Base-by-base conservation (phyloP, 768 basidiomycete genomes). In the Candolleomyces efflorescens region DNA sequence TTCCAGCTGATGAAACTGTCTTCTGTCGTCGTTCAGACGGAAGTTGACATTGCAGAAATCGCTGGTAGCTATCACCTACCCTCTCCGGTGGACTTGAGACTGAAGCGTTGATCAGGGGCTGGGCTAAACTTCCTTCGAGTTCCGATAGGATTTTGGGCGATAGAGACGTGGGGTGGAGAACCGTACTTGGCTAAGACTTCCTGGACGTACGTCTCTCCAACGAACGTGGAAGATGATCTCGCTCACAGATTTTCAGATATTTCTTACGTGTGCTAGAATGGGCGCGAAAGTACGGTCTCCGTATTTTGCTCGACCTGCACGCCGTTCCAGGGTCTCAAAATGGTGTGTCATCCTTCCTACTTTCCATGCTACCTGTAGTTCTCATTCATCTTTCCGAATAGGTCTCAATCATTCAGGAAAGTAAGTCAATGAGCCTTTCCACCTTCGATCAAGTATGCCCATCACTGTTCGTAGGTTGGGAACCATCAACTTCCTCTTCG, bases 211-310 rank as follows among this genome's bases (percentile, higher is more conserved):
- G 79, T 69, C 15, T n/a, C 2, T 5, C 18, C n/a, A n/a, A 24
- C 13, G 36, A 38, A 23, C 18, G 17, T 23, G 4, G 10, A 6
- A 24, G 7, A 9, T 17, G 13, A 17, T 27, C n/a, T n/a, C 36
- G 24, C 4, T 39, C 13, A 32, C 36, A 23, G 18, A 3, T 26
- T n/a, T 17, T 20, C 62, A 84, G 82, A 57, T 92, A 92, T 72
- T 83, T 91, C 70, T 72, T 92, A 20, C 83, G 84, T 44, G 79
- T 89, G 24, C 73, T 95, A 39, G 78, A 76, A 2, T 97, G 94
- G 94, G 86, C 85, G 15, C 78, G 92, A 50, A 95, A 97, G 71
- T 95, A 95, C 68, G 93, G 93, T 1, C 63, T 95, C n/a, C 80
- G 93, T 26, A 83, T 95, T 54, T 83, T 83, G 65, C 74, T 95